Base-by-base conservation (phyloP, 352 stramenopile species). In the Nothophytophthora sp. region DNA sequence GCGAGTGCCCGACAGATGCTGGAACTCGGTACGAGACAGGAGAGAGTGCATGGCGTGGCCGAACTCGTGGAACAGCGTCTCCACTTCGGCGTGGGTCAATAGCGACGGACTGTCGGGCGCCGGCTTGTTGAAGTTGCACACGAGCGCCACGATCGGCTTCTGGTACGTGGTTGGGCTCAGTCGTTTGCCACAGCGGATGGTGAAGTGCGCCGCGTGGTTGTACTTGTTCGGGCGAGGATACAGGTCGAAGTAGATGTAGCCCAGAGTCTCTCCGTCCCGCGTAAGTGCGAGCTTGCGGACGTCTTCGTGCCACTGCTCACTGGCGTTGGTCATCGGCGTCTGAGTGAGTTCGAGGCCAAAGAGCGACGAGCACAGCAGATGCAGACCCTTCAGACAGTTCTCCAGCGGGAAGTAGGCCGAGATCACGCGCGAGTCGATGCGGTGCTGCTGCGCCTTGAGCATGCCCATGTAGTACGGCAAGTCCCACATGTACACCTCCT, bases 1-100 rank as follows among this genome's bases (percentile, higher is more conserved):
- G n/a, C 96, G 81, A 11, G 96, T 99, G 18, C 97, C 97, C 4
- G 88, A 97, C 15, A 99, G 58, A 56, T 99, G 97, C 77, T 99
- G 97, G 57, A 98, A 99, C 45, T 96, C 86, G 5, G 96, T 99
- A 19, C 85, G 78, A 28, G 90, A 98, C 9, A 99, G 70, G 29
- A 99, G 63, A 15, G 96, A 99, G 70, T 99, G 96, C 60, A 99
- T 80, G 19, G 92, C 96, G 65, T 99, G 97, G 4, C 97, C 97
- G 60, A 99, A 99, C 73, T 99, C 96, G 60, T 99, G 97, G 62
- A 98, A 98, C 5, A 99, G 79, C 7, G 97, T 99, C 79, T 99
- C 95, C 10, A 98, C 90, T 69, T 99, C 96, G 0, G 86, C 88
- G 59, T 99, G 96, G 6, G 77, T 86, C 41, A 95, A 45, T 23